Percentiles rank a stretch among this genome's conserved stretches.
phyloP scores from a whole-genome alignment of 2,329 filamentous ascomycete species.

The Colletotrichum tanaceti region DNA sequence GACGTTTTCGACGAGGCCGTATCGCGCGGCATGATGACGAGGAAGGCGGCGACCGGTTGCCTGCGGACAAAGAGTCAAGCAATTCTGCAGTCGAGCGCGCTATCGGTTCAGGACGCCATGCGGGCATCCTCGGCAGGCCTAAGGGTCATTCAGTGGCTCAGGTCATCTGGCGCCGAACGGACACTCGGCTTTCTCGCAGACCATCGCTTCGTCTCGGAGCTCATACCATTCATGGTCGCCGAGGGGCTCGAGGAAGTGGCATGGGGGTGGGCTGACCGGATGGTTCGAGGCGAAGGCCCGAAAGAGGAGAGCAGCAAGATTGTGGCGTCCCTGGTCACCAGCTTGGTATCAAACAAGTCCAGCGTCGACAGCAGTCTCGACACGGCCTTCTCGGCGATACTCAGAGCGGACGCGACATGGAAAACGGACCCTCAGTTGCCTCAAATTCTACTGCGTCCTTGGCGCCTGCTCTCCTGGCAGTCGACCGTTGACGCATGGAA shows the following conservation, averaged over 20 bases:
- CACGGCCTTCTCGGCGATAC: constrained; percentile 60
- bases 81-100: constrained; percentile 49
- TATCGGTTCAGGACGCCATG: constrained; percentile 51
- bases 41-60: constrained; percentile 64
- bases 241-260: constrained; percentile 63
- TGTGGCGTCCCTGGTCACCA: constrained; percentile 48
- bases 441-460: constrained; percentile 55
- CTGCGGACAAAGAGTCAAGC: constrained; percentile 60
- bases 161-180: constrained; percentile 60
- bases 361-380: constrained; percentile 58
- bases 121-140: constrained; percentile 58
- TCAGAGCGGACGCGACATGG: constrained; percentile 59
- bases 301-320: constrained; percentile 19
- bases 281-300: constrained; percentile 43
- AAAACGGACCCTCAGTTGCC: constrained; percentile 51
- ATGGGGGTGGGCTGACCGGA: constrained; percentile 61
- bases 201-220: constrained; percentile 51
- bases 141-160: constrained; percentile 66
- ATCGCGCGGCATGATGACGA: constrained; percentile 66
- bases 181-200: constrained; percentile 59
- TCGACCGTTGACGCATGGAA: constrained; percentile 64
- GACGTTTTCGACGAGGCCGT: constrained; percentile 68
- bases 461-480: constrained; percentile 62
- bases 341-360: constrained; percentile 58
- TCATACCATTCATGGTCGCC: constrained; percentile 64